A percentile compares a stretch with the other conserved stretches of the same genome.
phyloP scores from a whole-genome alignment of 2,329 filamentous ascomycete genomes.

The Penicillium nordicum region DNA sequence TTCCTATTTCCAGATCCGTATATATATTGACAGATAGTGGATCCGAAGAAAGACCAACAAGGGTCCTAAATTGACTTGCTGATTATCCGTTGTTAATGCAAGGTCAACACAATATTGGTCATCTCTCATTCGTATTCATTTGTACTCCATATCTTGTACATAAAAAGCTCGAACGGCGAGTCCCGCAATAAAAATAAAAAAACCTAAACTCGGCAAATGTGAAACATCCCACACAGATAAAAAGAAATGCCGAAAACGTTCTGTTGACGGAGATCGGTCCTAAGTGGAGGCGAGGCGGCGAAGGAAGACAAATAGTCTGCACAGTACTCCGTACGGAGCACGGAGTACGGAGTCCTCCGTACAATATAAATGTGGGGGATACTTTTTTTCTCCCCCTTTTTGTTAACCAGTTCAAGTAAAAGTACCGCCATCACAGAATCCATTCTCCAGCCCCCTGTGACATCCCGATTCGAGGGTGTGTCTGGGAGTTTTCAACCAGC shows the following conservation, averaged over 20 bases:
- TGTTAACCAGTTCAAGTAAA: neutral
- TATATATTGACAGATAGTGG: neutral
- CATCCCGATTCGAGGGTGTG: neutral
- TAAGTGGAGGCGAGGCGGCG: conserved; percentile 16
- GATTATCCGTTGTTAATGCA: neutral
- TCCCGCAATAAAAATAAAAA: neutral
- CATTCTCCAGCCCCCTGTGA: neutral
- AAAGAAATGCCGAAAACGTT: conserved; percentile 22
- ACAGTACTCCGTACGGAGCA: neutral
- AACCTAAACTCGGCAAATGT: conserved; percentile 21
- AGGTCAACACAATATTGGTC: neutral
- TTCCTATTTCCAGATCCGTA: neutral
- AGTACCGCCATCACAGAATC: neutral
- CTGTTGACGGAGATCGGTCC: conserved; percentile 16
- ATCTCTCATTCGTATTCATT: too few relatives aligned
- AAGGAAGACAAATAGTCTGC: conserved; percentile 6
- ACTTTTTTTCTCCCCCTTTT: neutral
- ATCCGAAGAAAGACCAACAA: neutral
- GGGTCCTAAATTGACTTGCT: neutral
- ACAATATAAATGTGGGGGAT: neutral
- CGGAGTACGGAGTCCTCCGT: neutral
- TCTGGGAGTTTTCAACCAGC: neutral
- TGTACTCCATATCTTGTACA: too few relatives aligned
- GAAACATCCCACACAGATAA: conserved; percentile 16
- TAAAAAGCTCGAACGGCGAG: conserved; percentile 1